Evolutionary conservation across 768 basidiomycete species (phyloP), one percentile per base, ranked within the genome.

Genomic region (Amanita brunnescens): DNA sequence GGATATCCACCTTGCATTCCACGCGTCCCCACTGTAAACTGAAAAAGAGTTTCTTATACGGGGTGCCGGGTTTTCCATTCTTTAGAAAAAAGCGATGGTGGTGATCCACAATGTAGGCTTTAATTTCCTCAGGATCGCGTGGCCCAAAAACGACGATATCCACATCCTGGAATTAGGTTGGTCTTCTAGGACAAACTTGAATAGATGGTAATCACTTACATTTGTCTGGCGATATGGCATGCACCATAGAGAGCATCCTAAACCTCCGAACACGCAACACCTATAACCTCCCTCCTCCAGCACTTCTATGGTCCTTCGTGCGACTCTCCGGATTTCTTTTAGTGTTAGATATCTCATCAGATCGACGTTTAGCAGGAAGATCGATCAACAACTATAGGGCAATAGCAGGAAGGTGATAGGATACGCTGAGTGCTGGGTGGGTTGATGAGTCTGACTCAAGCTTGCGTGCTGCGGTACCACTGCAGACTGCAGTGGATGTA

Each of bases 111-210:
- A 79, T 58, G 35, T 68, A 58, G 6, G 45, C 52, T 53, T 79
- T 78, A 52, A 79, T 64, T 4, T 58, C 55, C 57, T 74, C 75
- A 34, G 61, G 58, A 47, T 67, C 57, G 6, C 30, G 26, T 0
- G 59, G 53, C 10, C 71, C 68, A 35, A 75, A 57, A 10, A 77
- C 70, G 21, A 76, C 64, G 2, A 78, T 61, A 52, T 78, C 76
- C 8, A 76, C 62, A 54, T 78, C 77, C 76, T 77, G 51, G 41
- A 32, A n/a, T n/a, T n/a, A n/a, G n/a, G n/a, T n/a, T n/a, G 21
- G 50, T 56, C 37, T 9, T 12, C 14, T 37, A 5, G 4, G 41
- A 13, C 41, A 42, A 13, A 6, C 0, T 26, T 13, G 14, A 23
- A 6, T 23, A 37, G 16, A 20, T 14, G 29, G 30, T 45, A 14